Base-by-base conservation (phyloP, 1,284 basidiomycete genomes). In the Austropuccinia psidii region DNA sequence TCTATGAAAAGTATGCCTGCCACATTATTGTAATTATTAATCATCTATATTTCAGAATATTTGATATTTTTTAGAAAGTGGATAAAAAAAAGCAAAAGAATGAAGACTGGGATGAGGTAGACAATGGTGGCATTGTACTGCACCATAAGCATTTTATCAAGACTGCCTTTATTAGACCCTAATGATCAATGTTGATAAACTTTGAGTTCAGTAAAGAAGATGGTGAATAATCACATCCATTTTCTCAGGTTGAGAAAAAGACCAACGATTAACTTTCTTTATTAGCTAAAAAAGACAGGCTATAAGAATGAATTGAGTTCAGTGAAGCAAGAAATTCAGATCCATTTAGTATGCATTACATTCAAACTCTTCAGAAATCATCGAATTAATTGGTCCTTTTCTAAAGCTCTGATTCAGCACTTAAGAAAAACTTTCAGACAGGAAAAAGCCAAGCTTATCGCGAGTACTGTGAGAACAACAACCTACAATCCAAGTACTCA, bases 31-130 rank as follows among this genome's bases (percentile, higher is more conserved):
- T 4, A 11, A n/a, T 15, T 11, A 6, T 45, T 31, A 39, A 11
- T 13, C 31, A 54, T 33, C 52, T 27, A 33, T 24, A 8, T 7
- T 29, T 13, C 77, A 96, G 92, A 96, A 97, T 78, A 93, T 95
- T 0, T 86, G 89, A 24, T 98, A 98, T 80, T 87, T 95, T n/a
- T 93, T 98, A 0, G 85, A 86, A 2, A 89, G 88, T 31, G 96
- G 96, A 7, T 94, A n/a, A n/a, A n/a, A n/a, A 93, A 11, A 84
- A 89, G 74, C 88, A 90, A 81, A 93, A 98, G 81, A 87, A 91
- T 58, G 90, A 93, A 78, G 92, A 96, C 39, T 98, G 95, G 96
- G 86, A 98, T 80, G 93, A 94, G 0, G 92, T 89, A 78, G 93
- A 96, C 81, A 90, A 96, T 74, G 95, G 95, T 4, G 93, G 93